Evolutionary conservation across 495 filamentous ascomycete species (phyloP).

Genomic region (Penicillium roqueforti): DNA sequence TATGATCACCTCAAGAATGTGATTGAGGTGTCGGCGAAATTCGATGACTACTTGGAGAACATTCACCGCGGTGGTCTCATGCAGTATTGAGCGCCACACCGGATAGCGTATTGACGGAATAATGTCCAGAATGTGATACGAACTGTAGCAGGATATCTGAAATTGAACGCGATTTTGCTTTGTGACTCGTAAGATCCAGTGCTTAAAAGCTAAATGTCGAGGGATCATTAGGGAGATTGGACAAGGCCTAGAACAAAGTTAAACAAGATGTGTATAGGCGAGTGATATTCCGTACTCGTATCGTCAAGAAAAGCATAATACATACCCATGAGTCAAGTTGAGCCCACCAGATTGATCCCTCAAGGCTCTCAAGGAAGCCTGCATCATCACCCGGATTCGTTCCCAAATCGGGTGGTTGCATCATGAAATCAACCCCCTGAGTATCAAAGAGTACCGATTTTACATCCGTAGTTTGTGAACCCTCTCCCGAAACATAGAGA

Average conservation of each 20-base stretch:
- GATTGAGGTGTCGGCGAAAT: constrained; percentile 14
- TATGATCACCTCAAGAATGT: constrained; percentile 21
- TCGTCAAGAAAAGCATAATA: background rate
- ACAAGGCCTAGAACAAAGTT: constrained; percentile 19
- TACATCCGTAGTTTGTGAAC: constrained; percentile 1
- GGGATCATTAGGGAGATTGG: constrained; percentile 24
- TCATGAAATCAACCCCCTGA: constrained; percentile 9
- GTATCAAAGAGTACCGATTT: constrained; percentile 13
- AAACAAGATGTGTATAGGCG: background rate
- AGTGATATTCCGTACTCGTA: background rate
- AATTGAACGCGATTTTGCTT: background rate
- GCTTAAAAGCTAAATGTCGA: constrained; percentile 15
- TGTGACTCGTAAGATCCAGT: background rate
- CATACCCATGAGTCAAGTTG: constrained; percentile 37
- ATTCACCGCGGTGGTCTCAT: background rate
- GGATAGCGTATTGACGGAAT: background rate
- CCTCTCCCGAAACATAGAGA: constrained; percentile 1
- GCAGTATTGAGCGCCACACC: background rate
- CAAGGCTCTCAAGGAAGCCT: constrained; percentile 28
- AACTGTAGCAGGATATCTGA: background rate
- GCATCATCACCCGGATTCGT: constrained; percentile 1
- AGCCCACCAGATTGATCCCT: constrained; percentile 34
- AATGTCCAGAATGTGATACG: background rate
- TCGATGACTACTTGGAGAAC: constrained; percentile 10
- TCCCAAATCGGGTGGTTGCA: constrained; percentile 3